Evolutionary conservation across 441 rosid species (phyloP).

Genomic region (Viola pubescens): DNA sequence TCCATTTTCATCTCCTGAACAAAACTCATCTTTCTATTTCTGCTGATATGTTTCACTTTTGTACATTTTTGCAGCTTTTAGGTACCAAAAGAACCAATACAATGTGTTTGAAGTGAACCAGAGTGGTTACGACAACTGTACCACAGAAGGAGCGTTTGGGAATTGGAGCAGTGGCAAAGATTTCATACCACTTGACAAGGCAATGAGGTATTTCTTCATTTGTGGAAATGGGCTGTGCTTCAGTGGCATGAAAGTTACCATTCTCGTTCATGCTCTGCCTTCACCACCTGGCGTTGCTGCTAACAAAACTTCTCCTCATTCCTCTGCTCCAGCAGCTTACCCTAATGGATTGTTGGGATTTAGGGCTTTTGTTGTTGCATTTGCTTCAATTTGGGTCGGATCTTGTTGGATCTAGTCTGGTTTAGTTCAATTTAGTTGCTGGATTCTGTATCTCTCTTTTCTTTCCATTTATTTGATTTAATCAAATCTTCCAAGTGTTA

Average conservation of each 20-base stretch:
- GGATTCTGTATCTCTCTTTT: background rate
- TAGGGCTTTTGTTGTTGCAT: constrained; percentile 21
- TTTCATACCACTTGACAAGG: constrained; percentile 42
- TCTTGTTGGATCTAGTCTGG: constrained; percentile 28
- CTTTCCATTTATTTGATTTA: background rate
- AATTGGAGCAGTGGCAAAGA: constrained; percentile 76
- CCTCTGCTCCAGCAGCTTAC: constrained; percentile 20
- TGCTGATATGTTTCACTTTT: background rate
- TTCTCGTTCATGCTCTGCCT: constrained; percentile 49
- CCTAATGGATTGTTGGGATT: constrained; percentile 21
- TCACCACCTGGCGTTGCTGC: constrained; percentile 27
- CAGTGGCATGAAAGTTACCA: constrained; percentile 63
- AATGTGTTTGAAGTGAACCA: constrained; percentile 72
- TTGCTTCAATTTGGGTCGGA: constrained; percentile 35
- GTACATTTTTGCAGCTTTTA: constrained; percentile 39
- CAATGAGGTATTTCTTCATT: constrained; percentile 64
- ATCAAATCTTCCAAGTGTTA: background rate
- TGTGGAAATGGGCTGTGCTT: constrained; percentile 70
- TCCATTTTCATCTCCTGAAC: too few species aligned
- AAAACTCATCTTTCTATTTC: constrained; percentile 7
- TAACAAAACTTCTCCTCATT: constrained; percentile 19
- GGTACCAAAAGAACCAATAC: constrained; percentile 67
- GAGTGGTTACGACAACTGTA: constrained; percentile 73
- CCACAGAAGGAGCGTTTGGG: constrained; percentile 55
- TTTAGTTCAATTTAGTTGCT: background rate